Conservation (phyloP, 1,284 basidiomycete genomes). For the Coriolopsis trogii region DNA sequence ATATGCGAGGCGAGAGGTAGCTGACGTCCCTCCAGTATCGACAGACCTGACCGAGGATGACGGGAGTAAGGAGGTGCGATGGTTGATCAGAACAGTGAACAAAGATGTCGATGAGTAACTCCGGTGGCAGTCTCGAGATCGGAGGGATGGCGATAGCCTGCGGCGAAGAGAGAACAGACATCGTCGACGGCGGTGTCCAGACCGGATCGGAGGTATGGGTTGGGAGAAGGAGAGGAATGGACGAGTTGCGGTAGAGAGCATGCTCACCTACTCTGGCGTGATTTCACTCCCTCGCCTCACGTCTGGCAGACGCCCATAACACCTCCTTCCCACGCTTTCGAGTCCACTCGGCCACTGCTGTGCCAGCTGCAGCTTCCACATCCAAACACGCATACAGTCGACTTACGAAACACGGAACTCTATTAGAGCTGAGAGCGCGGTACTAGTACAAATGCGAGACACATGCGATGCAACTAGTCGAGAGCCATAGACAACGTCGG, state of each 20-base stretch:
- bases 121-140: constrained; percentile 51
- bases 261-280: neutral
- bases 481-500: constrained; percentile 16
- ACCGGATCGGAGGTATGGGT: constrained; percentile 17
- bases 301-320: too few relatives aligned
- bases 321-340: too few relatives aligned
- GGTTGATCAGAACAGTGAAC: constrained; percentile 40
- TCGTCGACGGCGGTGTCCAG: constrained; percentile 14
- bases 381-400: too few relatives aligned
- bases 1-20: constrained; percentile 53
- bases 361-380: too few relatives aligned
- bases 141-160: constrained; percentile 7
- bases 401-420: neutral
- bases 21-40: constrained; percentile 45
- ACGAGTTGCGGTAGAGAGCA: neutral
- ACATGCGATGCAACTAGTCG: constrained; percentile 14
- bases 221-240: neutral
- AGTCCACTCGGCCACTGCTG: too few relatives aligned
- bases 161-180: constrained; percentile 3
- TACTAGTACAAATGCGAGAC: constrained; percentile 8
- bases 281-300: too few relatives aligned
- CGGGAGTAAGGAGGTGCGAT: constrained; percentile 44
- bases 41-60: constrained; percentile 55
- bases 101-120: constrained; percentile 68
- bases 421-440: neutral